Base-by-base conservation (phyloP, 345 rosid species). In the Geranium brycei region DNA sequence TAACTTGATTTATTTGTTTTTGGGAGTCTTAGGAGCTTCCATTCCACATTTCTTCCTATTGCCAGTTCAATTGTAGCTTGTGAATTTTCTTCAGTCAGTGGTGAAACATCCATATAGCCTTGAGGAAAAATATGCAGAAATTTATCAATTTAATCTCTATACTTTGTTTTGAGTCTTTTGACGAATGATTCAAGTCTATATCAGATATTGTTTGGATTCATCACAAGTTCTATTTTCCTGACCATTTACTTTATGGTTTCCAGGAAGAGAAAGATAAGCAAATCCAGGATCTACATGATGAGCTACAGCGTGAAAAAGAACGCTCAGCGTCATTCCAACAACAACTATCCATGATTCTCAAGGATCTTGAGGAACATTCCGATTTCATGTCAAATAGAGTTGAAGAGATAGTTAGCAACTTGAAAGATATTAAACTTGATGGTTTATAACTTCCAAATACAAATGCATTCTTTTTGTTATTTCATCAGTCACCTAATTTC, bases 181-280 rank as follows among this genome's bases (percentile, higher is more conserved):
- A 3, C 10, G 4, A 35, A 35, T 35, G 1, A 7, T 35, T 35
- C 41, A 3, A 35, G 41, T 35, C 41, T 35, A 0, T 35, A 4
- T 1, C 41, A 4, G 41, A 35, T 35, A 35, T 7, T 35, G 41
- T 35, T 35, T 1, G 10, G 41, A 4, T 35, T 4, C 28, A 23
- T 23, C 28, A 23, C 1, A 23, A 23, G 2, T 23, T 23, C 1
- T 23, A 23, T 2, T 23, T 23, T 23, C 2, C 28, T 23, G 28
- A 23, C 28, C 28, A 7, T 7, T 35, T 4, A 35, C 41, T 35
- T 35, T 35, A 1, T 1, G 1, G 41, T 40, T 62, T 51, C 66
- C 78, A 76, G 80, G 77, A 76, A 69, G 78, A 79, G 66, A 76
- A 76, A 51, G 76, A 71, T 62, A 69, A 62, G 71, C 71, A 72